A percentile compares a stretch with the other conserved stretches of the same genome.
Evolutionary conservation across 108 stramenopile genomes (phyloP).

Genomic region (Mayamaea pseudoterrestris): DNA sequence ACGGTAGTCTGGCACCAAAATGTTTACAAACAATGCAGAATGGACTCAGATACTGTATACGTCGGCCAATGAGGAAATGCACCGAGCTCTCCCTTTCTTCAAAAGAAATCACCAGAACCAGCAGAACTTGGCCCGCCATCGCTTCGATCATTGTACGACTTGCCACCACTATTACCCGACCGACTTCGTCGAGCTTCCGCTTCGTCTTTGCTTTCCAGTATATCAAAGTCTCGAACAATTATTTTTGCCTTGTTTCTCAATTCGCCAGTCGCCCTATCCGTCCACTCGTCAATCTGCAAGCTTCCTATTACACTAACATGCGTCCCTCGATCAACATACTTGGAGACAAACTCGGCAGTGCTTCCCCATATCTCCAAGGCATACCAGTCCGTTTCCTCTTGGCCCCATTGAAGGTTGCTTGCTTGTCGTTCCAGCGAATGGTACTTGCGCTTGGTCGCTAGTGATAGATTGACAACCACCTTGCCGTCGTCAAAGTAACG

Average conservation of each 20-base stretch:
- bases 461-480: slow-evolving; percentile 68
- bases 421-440: slow-evolving; percentile 64
- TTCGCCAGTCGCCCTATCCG: slow-evolving; percentile 50
- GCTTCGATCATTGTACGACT: neutral
- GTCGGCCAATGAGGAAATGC: neutral
- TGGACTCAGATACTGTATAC: too few species aligned
- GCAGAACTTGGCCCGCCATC: neutral
- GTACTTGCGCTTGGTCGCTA: slow-evolving; percentile 79
- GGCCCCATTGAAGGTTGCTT: slow-evolving; percentile 41
- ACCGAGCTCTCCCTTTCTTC: neutral
- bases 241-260: slow-evolving; percentile 34
- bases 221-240: slow-evolving; percentile 58
- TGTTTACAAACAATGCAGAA: too few species aligned
- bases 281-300: slow-evolving; percentile 50
- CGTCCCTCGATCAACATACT: slow-evolving; percentile 61
- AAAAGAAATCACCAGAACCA: slow-evolving; percentile 5
- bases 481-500: slow-evolving; percentile 83
- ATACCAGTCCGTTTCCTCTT: slow-evolving; percentile 93
- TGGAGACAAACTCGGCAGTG: slow-evolving; percentile 73
- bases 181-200: slow-evolving; percentile 28
- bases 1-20: too few species aligned
- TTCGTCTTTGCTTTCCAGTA: slow-evolving; percentile 66
- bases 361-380: slow-evolving; percentile 81
- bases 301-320: slow-evolving; percentile 58
- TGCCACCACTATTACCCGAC: slow-evolving; percentile 6